A percentile compares a stretch with the other conserved stretches of the same genome.
phyloP scores from a whole-genome alignment of 73 alveolate species.

The Paramecium tetraurelia region DNA sequence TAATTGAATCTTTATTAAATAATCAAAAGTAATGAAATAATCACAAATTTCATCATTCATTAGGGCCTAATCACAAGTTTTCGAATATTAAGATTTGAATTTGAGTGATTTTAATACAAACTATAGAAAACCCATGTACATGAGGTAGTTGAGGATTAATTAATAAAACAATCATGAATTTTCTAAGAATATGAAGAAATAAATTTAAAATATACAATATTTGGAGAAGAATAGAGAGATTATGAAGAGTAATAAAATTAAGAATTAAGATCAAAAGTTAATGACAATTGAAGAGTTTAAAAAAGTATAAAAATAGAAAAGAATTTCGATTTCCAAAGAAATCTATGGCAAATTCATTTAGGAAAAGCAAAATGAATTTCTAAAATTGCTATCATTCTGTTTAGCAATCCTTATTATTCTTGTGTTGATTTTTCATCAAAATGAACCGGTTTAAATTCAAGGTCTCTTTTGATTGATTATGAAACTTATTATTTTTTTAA shows the following conservation, averaged over 20 bases:
- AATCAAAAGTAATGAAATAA: background rate
- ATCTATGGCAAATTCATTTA: background rate
- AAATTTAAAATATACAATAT: background rate
- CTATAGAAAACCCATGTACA: background rate
- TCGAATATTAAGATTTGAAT: background rate
- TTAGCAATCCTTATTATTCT: background rate
- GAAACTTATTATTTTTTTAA: background rate
- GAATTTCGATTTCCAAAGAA: background rate
- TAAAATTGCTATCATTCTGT: background rate
- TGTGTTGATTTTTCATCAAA: background rate
- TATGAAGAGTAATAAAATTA: background rate
- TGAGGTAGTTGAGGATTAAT: background rate
- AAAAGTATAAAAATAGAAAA: background rate
- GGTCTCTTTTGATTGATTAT: background rate
- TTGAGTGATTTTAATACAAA: background rate
- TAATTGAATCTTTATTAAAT: background rate
- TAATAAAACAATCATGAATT: background rate
- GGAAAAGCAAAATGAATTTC: background rate
- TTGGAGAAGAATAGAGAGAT: background rate
- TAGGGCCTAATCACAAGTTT: background rate
- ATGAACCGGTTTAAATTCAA: background rate
- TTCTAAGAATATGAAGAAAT: background rate
- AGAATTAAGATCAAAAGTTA: background rate
- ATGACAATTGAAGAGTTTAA: background rate
- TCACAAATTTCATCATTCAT: background rate